phyloP scores from a whole-genome alignment of 1,139 yeast species.

The Candida sp. region DNA sequence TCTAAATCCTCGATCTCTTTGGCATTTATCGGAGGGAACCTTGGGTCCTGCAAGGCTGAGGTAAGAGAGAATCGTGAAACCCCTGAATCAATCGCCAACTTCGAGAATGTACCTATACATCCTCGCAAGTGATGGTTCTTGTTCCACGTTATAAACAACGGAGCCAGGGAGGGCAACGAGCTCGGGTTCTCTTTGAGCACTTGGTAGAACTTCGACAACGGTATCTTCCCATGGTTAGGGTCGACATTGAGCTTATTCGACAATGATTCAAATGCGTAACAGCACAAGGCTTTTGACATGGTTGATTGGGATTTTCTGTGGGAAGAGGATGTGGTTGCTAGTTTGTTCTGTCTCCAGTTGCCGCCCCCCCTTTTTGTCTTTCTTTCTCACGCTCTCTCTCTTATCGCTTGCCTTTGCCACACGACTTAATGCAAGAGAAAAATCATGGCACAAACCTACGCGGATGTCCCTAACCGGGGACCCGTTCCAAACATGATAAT shows the following conservation, averaged over 20 bases:
- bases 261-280: slow-evolving; percentile 43
- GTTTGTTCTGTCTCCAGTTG: too few relatives aligned
- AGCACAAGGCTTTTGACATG: slow-evolving; percentile 42
- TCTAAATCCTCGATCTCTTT: slow-evolving; percentile 52
- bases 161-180: slow-evolving; percentile 51
- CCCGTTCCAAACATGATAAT: too few relatives aligned
- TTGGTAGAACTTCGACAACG: slow-evolving; percentile 21
- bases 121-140: slow-evolving; percentile 68
- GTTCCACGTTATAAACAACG: slow-evolving; percentile 89
- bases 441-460: too few relatives aligned
- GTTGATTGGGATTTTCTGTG: background rate
- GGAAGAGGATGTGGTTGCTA: too few relatives aligned
- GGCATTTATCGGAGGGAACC: slow-evolving; percentile 70
- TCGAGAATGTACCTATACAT: slow-evolving; percentile 87
- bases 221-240: slow-evolving; percentile 12
- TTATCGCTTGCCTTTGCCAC: too few relatives aligned
- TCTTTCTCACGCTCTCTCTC: too few relatives aligned
- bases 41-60: slow-evolving; percentile 74
- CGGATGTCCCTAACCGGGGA: too few relatives aligned
- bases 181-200: slow-evolving; percentile 21
- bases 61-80: slow-evolving; percentile 64
- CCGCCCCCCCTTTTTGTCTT: too few relatives aligned
- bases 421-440: too few relatives aligned
- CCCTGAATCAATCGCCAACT: slow-evolving; percentile 54
- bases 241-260: slow-evolving; percentile 22